These are phyloP conservation scores for Globisporangium heterothallicum DNA, from an alignment of 352 stramenopile genomes.

Conservation along the genomic window DNA sequence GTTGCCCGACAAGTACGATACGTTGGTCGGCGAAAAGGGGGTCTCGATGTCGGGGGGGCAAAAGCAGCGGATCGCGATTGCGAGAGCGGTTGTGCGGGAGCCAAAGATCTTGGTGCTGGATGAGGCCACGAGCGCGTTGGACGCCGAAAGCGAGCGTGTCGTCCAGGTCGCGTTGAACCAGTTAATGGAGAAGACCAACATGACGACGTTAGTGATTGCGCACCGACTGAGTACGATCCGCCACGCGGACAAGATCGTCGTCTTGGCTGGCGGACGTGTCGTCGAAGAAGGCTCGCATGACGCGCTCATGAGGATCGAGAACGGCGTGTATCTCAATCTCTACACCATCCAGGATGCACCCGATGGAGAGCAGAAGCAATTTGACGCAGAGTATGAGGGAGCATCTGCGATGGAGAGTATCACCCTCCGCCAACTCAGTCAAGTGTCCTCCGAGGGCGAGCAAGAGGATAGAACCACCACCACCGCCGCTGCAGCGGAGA, in stretches of 20 bases:
- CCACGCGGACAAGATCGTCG: constrained; percentile 25
- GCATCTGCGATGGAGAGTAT: too few relatives aligned
- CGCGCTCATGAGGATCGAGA: constrained; percentile 10
- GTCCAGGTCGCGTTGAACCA: constrained; percentile 31
- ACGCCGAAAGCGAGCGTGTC: constrained; percentile 38
- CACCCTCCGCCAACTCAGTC: too few relatives aligned
- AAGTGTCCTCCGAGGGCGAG: background rate
- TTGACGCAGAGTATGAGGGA: too few relatives aligned
- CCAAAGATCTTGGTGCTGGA: constrained; percentile 45
- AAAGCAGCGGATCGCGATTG: constrained; percentile 92
- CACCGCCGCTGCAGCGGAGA: background rate
- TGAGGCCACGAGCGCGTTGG: constrained; percentile 55
- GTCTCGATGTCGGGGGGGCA: constrained; percentile 87
- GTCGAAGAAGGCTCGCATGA: constrained; percentile 20
- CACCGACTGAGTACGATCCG: constrained; percentile 21
- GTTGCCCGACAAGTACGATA: constrained; percentile 78
- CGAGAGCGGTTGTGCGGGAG: constrained; percentile 64
- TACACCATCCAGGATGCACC: constrained; percentile 1
- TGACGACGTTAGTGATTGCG: constrained; percentile 25
- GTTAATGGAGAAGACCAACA: constrained; percentile 15
- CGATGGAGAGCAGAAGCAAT: background rate
- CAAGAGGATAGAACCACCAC: background rate
- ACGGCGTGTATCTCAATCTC: constrained; percentile 1
- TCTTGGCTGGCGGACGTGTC: constrained; percentile 24
- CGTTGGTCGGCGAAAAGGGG: constrained; percentile 17